A percentile compares a stretch with the other conserved stretches of the same genome.
Evolutionary conservation across 768 basidiomycete genomes (phyloP).

Genomic region (Leccinum obscurum): DNA sequence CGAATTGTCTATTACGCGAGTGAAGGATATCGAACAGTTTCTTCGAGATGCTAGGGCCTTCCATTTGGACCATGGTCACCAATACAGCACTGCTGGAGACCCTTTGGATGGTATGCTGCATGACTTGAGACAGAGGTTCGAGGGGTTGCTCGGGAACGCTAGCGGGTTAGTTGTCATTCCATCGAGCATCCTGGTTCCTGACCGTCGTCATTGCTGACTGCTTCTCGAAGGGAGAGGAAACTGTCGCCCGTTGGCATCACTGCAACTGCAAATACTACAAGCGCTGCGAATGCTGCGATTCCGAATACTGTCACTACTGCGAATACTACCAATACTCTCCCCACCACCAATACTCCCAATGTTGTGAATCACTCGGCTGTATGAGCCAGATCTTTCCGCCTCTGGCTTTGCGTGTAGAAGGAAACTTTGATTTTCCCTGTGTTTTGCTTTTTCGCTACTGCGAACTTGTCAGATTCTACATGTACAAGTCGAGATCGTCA

Average conservation of each 20-base stretch:
- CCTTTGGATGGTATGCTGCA: slow-evolving; percentile 11
- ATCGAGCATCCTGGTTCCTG: not conserved
- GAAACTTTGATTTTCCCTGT: not conserved
- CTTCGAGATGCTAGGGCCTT: slow-evolving; percentile 62
- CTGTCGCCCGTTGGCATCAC: slow-evolving; percentile 18
- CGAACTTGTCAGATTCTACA: not conserved
- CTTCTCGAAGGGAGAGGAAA: slow-evolving; percentile 20
- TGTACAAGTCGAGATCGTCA: not conserved
- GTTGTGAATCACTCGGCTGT: not conserved
- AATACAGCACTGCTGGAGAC: slow-evolving; percentile 14
- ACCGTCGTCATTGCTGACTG: not conserved
- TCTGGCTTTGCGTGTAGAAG: not conserved
- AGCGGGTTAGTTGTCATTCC: slow-evolving; percentile 19
- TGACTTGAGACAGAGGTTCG: slow-evolving; percentile 25
- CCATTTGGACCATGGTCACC: slow-evolving; percentile 55
- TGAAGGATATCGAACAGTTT: slow-evolving; percentile 65
- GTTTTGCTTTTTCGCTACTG: not conserved
- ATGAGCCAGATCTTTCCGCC: not conserved
- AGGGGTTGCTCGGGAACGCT: slow-evolving; percentile 30
- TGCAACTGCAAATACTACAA: not conserved
- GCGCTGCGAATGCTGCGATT: not conserved
- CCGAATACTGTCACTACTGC: not conserved
- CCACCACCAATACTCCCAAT: not conserved
- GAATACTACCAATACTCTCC: not conserved
- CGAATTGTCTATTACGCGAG: slow-evolving; percentile 54